A percentile compares a stretch with the other conserved stretches of the same genome.
phyloP scores from a whole-genome alignment of 345 rosid genomes.

The Bruguiera parviflora region DNA sequence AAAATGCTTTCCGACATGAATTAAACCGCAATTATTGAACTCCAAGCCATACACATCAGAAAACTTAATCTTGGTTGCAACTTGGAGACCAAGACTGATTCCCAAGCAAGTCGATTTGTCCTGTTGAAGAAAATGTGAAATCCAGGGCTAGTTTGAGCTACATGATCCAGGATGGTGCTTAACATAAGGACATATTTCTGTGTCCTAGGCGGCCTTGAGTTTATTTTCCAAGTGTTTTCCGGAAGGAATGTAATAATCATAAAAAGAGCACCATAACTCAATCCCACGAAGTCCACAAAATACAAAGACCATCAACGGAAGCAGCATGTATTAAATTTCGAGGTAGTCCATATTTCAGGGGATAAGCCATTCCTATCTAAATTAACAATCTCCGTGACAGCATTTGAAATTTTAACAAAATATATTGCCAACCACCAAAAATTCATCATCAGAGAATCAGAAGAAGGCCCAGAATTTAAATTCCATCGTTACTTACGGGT shows the following conservation, averaged over 20 bases:
- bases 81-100: constrained; percentile 33
- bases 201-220: not conserved
- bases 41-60: constrained; percentile 74
- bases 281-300: too few species aligned
- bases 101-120: constrained; percentile 52
- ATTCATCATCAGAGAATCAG: not conserved
- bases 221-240: not conserved
- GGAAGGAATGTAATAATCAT: not conserved
- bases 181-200: not conserved
- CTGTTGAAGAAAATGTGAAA: constrained; percentile 36
- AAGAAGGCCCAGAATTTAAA: too few species aligned
- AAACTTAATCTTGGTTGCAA: constrained; percentile 41
- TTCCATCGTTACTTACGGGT: too few species aligned
- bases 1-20: constrained; percentile 45
- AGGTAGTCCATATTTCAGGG: too few species aligned
- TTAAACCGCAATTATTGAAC: constrained; percentile 35
- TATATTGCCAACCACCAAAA: not conserved
- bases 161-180: not conserved
- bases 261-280: not conserved
- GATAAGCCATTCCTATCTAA: too few species aligned
- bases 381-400: not conserved
- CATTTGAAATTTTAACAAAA: not conserved
- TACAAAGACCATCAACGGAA: too few species aligned
- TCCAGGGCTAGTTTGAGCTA: constrained; percentile 14
- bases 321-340: too few species aligned